Evolutionary conservation across 805 yeast genomes (phyloP).

Genomic region (Myxozyma lipomycoides): DNA sequence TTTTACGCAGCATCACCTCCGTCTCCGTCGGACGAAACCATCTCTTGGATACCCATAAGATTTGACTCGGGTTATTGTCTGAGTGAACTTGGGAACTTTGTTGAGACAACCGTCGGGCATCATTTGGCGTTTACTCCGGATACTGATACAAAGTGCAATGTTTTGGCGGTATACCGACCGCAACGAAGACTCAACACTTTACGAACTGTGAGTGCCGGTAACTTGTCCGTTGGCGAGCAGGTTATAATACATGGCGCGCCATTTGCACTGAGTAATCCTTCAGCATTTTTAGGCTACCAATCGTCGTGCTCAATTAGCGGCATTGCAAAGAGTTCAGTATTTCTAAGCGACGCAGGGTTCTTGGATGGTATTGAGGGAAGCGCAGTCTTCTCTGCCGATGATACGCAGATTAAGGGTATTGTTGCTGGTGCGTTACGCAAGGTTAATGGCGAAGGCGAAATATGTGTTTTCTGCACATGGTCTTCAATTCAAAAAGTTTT

Average conservation of each 20-base stretch:
- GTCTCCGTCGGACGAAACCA: not conserved
- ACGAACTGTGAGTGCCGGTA: not conserved
- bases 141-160: not conserved
- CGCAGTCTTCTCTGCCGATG: conserved; percentile 4
- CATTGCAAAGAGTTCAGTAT: not conserved
- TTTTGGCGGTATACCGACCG: conserved; percentile 6
- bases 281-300: conserved; percentile 11
- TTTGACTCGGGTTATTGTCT: not conserved
- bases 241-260: conserved; percentile 15
- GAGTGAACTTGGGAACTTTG: not conserved
- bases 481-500: not conserved
- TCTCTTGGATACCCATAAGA: conserved; percentile 9
- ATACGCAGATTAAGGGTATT: conserved; percentile 1
- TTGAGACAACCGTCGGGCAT: too few relatives aligned
- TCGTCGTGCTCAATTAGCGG: conserved; percentile 3
- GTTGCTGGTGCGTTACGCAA: conserved; percentile 14
- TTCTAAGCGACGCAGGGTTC: conserved; percentile 7
- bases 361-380: conserved; percentile 19
- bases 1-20: conserved; percentile 5
- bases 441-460: conserved; percentile 15
- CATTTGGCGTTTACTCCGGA: conserved; percentile 7
- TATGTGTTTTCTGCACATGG: conserved; percentile 13
- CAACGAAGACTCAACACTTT: not conserved
- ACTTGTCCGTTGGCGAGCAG: not conserved
- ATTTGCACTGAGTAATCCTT: conserved; percentile 9